Percentiles rank a stretch among this genome's conserved stretches.
Conservation (phyloP, 2,329 filamentous ascomycete species). For the Cadophora sp. region DNA sequence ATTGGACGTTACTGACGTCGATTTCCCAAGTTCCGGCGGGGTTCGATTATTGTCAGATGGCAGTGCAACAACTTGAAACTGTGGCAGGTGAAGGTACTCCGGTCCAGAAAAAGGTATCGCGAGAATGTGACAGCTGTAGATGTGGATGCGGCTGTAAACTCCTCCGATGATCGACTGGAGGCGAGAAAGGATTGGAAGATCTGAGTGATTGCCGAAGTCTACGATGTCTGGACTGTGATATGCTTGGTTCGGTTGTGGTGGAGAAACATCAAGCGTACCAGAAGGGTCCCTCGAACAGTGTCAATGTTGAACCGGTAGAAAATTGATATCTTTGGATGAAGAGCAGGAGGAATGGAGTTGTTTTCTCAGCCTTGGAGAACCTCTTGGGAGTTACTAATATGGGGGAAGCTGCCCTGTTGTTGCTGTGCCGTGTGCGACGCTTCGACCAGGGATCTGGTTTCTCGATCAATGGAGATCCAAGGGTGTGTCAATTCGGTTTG, state of each 20-base stretch:
- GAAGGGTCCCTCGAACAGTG: conserved; percentile 1
- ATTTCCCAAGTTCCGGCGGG: conserved; percentile 13
- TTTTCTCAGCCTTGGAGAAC: background rate
- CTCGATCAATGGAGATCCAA: conserved; percentile 3
- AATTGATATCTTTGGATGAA: conserved; percentile 28
- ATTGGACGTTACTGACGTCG: conserved; percentile 22
- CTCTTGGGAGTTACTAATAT: conserved; percentile 9
- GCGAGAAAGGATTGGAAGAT: conserved; percentile 16
- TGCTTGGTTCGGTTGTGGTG: background rate
- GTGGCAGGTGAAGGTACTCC: conserved; percentile 28
- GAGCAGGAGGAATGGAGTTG: background rate
- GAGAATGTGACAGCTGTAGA: background rate
- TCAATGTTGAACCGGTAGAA: conserved; percentile 33
- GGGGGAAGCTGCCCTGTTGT: background rate
- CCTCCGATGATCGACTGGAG: conserved; percentile 11
- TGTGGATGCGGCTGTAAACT: conserved; percentile 4
- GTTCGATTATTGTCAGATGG: conserved; percentile 20
- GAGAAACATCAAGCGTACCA: conserved; percentile 26
- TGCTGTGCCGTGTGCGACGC: conserved; percentile 20
- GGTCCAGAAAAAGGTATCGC: background rate
- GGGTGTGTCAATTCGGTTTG: conserved; percentile 9
- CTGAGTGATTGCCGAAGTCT: background rate
- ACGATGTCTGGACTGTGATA: conserved; percentile 1
- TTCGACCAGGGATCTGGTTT: conserved; percentile 15
- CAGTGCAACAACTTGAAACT: conserved; percentile 32